A percentile compares a stretch with the other conserved stretches of the same genome.
These are phyloP conservation scores for Marvania coccoides DNA, from an alignment of 139 green algal species.

Conservation along the genomic window DNA sequence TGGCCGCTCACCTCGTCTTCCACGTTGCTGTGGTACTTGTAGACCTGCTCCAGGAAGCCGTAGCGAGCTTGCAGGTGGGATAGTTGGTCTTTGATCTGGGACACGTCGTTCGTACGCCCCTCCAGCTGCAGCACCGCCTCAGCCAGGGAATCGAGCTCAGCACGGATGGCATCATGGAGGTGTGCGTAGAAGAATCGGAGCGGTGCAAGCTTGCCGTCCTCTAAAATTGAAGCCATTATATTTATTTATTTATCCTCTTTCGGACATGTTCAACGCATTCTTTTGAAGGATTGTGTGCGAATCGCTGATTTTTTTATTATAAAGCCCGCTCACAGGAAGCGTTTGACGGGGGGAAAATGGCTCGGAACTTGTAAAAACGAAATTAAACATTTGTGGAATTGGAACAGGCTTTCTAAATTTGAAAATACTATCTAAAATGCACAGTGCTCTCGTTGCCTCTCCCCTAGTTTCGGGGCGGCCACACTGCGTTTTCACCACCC, in stretches of 20 bases:
- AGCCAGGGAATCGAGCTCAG: conserved; percentile 57
- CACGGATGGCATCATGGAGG: conserved; percentile 73
- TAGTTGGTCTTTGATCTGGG: background rate
- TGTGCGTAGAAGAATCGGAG: conserved; percentile 78
- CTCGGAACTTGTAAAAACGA: no score
- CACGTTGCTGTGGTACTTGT: conserved; percentile 85
- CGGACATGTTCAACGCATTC: background rate
- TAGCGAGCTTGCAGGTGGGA: conserved; percentile 47
- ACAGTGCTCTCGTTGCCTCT: no score
- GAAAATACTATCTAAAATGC: background rate
- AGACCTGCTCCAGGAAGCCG: conserved; percentile 75
- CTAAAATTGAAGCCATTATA: background rate
- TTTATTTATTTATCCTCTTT: background rate
- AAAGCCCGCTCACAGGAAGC: background rate
- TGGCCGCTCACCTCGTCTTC: conserved; percentile 76
- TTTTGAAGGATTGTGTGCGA: no score
- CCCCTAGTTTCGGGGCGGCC: no score
- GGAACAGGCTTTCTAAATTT: background rate
- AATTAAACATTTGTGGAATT: background rate
- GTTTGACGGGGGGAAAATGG: no score
- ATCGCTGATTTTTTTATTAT: background rate
- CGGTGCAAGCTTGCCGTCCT: conserved; percentile 23
- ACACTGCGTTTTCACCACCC: no score
- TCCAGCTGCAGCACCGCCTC: conserved; percentile 39
- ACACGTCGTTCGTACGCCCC: background rate